phyloP scores from a whole-genome alignment of 164 flowering plant genomes.

The Umbilicus rupestris region DNA sequence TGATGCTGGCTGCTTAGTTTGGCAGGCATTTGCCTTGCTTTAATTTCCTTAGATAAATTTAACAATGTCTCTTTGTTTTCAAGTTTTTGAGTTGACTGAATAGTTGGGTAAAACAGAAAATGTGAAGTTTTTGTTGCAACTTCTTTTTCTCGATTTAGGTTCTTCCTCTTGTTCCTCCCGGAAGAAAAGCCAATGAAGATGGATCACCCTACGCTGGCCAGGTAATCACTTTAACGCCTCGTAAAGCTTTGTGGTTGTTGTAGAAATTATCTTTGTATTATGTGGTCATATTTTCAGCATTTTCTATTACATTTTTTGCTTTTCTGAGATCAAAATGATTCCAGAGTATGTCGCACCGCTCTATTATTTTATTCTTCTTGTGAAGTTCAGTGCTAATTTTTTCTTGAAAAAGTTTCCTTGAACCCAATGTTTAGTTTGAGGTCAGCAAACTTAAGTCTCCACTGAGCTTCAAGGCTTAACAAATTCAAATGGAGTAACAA shows the following conservation, averaged over 20 bases:
- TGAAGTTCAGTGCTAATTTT: neutral
- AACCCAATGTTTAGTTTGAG: too few relatives aligned
- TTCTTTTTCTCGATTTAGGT: slow-evolving; percentile 39
- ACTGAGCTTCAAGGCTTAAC: neutral
- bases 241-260: neutral
- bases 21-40: slow-evolving; percentile 54
- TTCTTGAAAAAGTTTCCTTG: too few relatives aligned
- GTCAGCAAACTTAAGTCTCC: neutral
- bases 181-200: slow-evolving; percentile 68
- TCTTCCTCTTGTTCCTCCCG: slow-evolving; percentile 96
- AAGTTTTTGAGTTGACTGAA: neutral
- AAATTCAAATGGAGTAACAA: too few relatives aligned
- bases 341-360: too few relatives aligned
- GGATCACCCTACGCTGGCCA: slow-evolving; percentile 95
- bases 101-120: neutral
- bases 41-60: neutral
- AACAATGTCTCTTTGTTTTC: too few relatives aligned
- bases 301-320: neutral
- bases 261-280: too few relatives aligned
- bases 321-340: too few relatives aligned
- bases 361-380: neutral
- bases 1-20: slow-evolving; percentile 70
- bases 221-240: slow-evolving; percentile 23
- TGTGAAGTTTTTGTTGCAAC: neutral
- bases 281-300: too few relatives aligned